A percentile compares a stretch with the other conserved stretches of the same genome.
Conservation (phyloP, 352 stramenopile genomes). For the Lagenidium giganteum region DNA sequence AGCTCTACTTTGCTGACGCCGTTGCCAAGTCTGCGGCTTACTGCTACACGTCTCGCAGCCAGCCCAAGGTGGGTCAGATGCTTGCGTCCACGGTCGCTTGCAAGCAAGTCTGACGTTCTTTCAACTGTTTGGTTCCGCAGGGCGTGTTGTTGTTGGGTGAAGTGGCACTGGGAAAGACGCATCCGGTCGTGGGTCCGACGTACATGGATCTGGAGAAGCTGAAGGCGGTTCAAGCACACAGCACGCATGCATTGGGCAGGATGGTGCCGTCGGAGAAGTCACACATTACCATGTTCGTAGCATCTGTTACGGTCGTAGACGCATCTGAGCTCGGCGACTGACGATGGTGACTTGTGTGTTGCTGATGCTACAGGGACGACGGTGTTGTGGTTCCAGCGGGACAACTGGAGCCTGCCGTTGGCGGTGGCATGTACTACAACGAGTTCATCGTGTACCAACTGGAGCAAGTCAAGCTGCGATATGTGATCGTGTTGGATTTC, state of each 20-base stretch:
- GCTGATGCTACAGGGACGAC: conserved; percentile 21
- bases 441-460: conserved; percentile 71
- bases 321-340: conserved; percentile 12
- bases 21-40: conserved; percentile 67
- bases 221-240: conserved; percentile 31
- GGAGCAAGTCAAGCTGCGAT: conserved; percentile 61
- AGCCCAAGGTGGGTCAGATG: conserved; percentile 29
- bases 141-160: conserved; percentile 59
- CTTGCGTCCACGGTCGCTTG: too few species aligned
- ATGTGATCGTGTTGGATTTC: conserved; percentile 52
- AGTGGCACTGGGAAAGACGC: conserved; percentile 47
- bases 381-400: conserved; percentile 50
- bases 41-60: conserved; percentile 46
- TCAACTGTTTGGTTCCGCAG: conserved; percentile 8
- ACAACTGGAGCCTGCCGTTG: conserved; percentile 33
- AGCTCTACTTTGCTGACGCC: conserved; percentile 78
- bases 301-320: too few species aligned
- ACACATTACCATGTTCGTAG: conserved; percentile 32
- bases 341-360: too few species aligned
- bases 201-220: conserved; percentile 36
- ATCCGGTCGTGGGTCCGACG: conserved; percentile 39
- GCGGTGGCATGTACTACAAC: conserved; percentile 52
- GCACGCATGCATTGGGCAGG: conserved; percentile 36
- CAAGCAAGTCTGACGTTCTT: too few species aligned
- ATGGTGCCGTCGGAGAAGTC: conserved; percentile 39